Base-by-base conservation (phyloP, 805 yeast species). In the Lipomyces mesembrius region DNA sequence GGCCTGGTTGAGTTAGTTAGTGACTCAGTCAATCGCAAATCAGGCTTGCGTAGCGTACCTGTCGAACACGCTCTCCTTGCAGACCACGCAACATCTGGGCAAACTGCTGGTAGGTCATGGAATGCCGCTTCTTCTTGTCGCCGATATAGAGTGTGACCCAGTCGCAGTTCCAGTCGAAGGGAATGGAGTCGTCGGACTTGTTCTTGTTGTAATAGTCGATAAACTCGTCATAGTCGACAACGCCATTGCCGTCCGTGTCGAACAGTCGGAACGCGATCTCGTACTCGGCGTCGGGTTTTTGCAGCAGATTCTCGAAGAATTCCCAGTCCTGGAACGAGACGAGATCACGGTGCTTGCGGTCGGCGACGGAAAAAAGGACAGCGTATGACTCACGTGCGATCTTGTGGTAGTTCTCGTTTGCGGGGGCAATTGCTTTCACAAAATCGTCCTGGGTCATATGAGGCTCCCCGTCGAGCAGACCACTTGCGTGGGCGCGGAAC, bases 321-420 rank as follows among this genome's bases (percentile, higher is more conserved):
- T 85, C 79, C 89, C 96, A 94, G 75, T 94, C 97, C 32, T 81
- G 77, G 60, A 87, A 80, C 34, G 85, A 83, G 60, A 91, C 82
- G 66, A 83, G 87, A 7, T 97, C 98, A 71, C 86, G 85, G 64
- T 83, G 81, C 52, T 83, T 82, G 66, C 85, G 85, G 79, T 94
- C 98, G 17, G 97, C 91, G 34, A 92, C 87, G 64, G 89, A 81
- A 75, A 90, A 94, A 59, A 94, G 86, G 67, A 93, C 83, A 5
- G 89, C 90, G 76, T 86, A 86, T 3, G 89, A 83, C 70, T 86
- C 82, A 12, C 85, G 79, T 17, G 87, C 83, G 61, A 87, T 82
- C 71, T 82, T 82, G 70, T 83, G 83, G 72, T 84, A 82, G 74
- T 84, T 83, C 72, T 81, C 81, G 60, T 77, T 69, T 12, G 78